Percentiles rank a stretch among this genome's conserved stretches.
These are phyloP conservation scores for Mrakia frigida DNA, from an alignment of 768 basidiomycete genomes.

Conservation along the genomic window DNA sequence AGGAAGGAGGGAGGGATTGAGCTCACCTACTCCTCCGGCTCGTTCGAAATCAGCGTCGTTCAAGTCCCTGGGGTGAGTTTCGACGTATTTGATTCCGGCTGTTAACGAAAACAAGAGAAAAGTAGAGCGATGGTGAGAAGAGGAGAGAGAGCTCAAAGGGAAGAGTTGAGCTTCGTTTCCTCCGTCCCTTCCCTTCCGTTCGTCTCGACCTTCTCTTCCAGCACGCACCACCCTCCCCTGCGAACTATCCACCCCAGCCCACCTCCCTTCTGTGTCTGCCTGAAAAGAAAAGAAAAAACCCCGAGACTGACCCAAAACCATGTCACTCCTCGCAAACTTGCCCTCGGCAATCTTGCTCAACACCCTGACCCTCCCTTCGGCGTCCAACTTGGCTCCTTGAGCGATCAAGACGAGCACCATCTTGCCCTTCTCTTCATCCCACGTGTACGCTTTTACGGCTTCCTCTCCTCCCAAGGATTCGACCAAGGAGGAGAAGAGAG, in stretches of 20 bases:
- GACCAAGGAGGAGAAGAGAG: conserved; percentile 63
- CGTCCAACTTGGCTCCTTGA: conserved; percentile 53
- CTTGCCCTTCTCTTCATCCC: conserved; percentile 44
- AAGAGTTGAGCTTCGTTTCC: background rate
- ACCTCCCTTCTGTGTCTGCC: no score
- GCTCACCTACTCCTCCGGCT: conserved; percentile 81
- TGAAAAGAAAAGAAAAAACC: no score
- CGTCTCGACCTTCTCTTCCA: no score
- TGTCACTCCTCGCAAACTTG: conserved; percentile 72
- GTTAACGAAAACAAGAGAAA: background rate
- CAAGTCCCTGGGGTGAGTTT: conserved; percentile 57
- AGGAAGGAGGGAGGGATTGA: background rate
- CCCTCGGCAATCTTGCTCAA: conserved; percentile 65
- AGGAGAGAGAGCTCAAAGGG: conserved; percentile 2
- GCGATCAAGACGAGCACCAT: conserved; percentile 6
- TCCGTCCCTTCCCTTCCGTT: no score
- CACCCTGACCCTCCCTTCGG: conserved; percentile 58
- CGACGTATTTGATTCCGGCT: conserved; percentile 75
- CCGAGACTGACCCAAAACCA: conserved; percentile 69
- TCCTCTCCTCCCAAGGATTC: conserved; percentile 42
- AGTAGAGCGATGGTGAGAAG: background rate
- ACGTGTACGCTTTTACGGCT: background rate
- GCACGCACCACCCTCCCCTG: no score
- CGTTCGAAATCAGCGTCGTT: conserved; percentile 67
- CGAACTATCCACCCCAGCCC: background rate